Conservation (phyloP, 805 yeast genomes). For the Yarrowia sp. region DNA sequence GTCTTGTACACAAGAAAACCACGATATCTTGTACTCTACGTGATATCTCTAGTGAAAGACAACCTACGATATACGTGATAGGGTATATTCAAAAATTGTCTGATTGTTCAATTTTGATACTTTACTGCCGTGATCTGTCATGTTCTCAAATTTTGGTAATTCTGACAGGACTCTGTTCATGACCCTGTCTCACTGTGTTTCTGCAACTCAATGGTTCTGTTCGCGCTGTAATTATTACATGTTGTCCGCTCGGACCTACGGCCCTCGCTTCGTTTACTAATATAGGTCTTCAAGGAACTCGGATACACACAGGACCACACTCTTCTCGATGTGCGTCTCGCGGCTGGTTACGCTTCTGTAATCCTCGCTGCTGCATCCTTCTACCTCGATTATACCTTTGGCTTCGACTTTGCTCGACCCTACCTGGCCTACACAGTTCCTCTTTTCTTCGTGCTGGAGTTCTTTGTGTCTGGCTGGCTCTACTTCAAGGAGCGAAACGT, state of each 20-base stretch:
- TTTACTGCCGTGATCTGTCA: no score
- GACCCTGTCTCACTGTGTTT: no score
- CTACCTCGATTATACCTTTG: slow-evolving; percentile 47
- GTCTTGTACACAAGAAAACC: no score
- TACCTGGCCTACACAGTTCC: slow-evolving; percentile 47
- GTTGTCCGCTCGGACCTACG: slow-evolving; percentile 5
- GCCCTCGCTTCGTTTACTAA: slow-evolving; percentile 1
- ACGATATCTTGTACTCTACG: no score
- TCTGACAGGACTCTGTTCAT: no score
- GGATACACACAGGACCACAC: slow-evolving; percentile 47
- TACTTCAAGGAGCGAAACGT: slow-evolving; percentile 45
- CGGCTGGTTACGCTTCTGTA: slow-evolving; percentile 47
- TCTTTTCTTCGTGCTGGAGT: slow-evolving; percentile 46
- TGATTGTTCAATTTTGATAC: no score
- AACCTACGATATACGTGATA: no score
- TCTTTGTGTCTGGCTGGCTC: slow-evolving; percentile 45
- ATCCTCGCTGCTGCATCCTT: slow-evolving; percentile 47
- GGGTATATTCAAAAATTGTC: no score
- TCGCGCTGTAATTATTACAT: no score
- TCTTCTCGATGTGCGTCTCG: slow-evolving; percentile 46
- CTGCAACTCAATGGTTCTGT: no score
- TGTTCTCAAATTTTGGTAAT: no score
- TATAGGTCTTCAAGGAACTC: slow-evolving; percentile 40
- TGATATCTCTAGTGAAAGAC: no score
- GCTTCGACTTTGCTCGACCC: slow-evolving; percentile 46